A percentile compares a stretch with the other conserved stretches of the same genome.
Evolutionary conservation across 2,329 filamentous ascomycete genomes (phyloP).

Genomic region (Penicillium italicum): DNA sequence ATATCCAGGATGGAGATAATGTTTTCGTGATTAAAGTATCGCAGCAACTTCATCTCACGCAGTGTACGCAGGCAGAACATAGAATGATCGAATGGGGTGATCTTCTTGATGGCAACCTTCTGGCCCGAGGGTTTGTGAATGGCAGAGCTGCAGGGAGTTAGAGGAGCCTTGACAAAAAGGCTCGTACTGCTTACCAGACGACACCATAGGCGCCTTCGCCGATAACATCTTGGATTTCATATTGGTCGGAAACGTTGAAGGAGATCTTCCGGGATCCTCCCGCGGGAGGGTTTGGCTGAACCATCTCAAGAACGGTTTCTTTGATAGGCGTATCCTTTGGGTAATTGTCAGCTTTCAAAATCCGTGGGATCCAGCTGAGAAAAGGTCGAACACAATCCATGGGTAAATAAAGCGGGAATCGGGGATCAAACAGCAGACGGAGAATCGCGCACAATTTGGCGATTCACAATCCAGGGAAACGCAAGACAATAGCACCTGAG

Average conservation of each 20-base stretch:
- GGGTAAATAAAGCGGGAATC: background rate
- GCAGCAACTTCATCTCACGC: constrained; percentile 97
- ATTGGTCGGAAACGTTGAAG: constrained; percentile 99
- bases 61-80: constrained; percentile 97
- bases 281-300: constrained; percentile 45
- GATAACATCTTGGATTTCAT: constrained; percentile 99
- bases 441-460: background rate
- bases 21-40: constrained; percentile 99
- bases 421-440: background rate
- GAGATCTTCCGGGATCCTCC: constrained; percentile 83
- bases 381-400: constrained; percentile 10
- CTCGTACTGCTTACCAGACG: constrained; percentile 71
- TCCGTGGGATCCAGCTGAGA: constrained; percentile 1
- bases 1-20: constrained; percentile 99
- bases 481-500: background rate
- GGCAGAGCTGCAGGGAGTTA: constrained; percentile 65
- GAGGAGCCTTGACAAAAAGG: background rate
- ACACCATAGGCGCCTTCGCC: constrained; percentile 98
- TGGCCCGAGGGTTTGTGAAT: constrained; percentile 97
- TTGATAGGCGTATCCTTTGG: constrained; percentile 3
- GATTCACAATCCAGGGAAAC: background rate
- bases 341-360: constrained; percentile 11
- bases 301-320: constrained; percentile 38
- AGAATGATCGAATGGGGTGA: constrained; percentile 97
- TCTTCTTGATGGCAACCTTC: constrained; percentile 99